Evolutionary conservation across 805 yeast species (phyloP), one percentile per base, ranked within the genome.

Genomic region (Suhomyces kilbournensis): DNA sequence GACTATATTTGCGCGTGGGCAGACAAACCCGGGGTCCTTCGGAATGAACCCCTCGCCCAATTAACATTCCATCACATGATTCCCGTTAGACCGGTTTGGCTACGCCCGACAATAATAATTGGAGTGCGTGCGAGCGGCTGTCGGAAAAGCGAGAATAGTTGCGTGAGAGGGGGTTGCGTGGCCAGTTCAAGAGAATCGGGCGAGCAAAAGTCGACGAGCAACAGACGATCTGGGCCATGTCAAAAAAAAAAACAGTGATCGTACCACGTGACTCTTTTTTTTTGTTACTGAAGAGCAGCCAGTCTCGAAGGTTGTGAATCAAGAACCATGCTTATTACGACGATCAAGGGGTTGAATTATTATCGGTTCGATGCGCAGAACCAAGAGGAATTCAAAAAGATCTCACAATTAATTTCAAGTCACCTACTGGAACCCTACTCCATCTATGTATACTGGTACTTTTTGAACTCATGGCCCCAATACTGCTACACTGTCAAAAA

Each of bases 381-480:
- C 49, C 17, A 70, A 48, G 60, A 61, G 2, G 82, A 86, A 55
- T 76, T 86, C 54, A 65, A 72, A 10, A 76, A 75, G 26, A 72
- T 87, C 12, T 78, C 81, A 60, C 62, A 64, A 9, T 75, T 93
- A 46, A 85, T 93, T 9, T 81, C 86, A 40, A 75, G 74, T 9
- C 94, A 92, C 66, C 74, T 94, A 39, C 86, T 94, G 26, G 99
- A 94, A 68, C 98, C 99, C 0, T 94, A 94, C 66, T 92, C 97
- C 3, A 80, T 90, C 17, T 94, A 90, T 62, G 97, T 94, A 2
- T 94, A 92, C 69, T 80, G 96, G 64, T 94, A 86, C 71, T 94
- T 94, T 65, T 72, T 94, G 43, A 86, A 87, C 60, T 86, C 85
- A 60, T 92, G 97, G 97, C 97, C 98, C 1, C 85, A 87, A 46